These are phyloP conservation scores for Powellomyces hirtus DNA, from an alignment of 192 early-diverging fungal species.

Conservation along the genomic window DNA sequence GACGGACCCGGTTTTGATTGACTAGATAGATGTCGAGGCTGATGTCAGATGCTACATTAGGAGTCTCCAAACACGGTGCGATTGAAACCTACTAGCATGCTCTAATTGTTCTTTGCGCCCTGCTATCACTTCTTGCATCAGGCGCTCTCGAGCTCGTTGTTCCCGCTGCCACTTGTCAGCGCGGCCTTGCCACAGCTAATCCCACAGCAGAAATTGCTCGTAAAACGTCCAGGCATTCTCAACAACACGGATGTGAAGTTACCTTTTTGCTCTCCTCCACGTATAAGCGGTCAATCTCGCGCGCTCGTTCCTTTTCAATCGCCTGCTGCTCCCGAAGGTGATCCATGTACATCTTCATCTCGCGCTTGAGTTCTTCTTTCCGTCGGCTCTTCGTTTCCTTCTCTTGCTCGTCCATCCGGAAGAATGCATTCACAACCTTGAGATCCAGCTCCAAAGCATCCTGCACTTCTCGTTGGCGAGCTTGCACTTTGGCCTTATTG, in stretches of 20 bases:
- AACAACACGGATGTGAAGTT: no score
- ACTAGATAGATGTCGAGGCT: conserved; percentile 5
- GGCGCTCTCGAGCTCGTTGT: conserved; percentile 45
- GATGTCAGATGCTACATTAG: neutral
- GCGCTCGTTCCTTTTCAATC: conserved; percentile 36
- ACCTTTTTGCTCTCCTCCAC: conserved; percentile 46
- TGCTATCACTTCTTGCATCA: conserved; percentile 52
- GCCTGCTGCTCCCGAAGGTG: conserved; percentile 37
- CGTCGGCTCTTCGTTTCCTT: conserved; percentile 25
- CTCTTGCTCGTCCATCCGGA: conserved; percentile 42
- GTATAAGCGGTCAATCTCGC: conserved; percentile 44
- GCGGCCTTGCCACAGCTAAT: conserved; percentile 47
- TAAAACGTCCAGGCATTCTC: no score
- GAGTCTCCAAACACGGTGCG: neutral
- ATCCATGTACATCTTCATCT: conserved; percentile 49
- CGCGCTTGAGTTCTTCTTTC: conserved; percentile 38
- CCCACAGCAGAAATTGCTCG: no score
- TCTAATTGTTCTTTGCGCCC: conserved; percentile 47
- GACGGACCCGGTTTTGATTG: conserved; percentile 31
- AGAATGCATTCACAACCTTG: conserved; percentile 42
- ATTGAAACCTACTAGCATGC: conserved; percentile 30
- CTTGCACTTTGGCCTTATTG: conserved; percentile 39
- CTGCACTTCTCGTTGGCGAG: conserved; percentile 37
- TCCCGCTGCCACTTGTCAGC: conserved; percentile 52
- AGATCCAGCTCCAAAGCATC: conserved; percentile 45